Conservation (phyloP, 2,329 filamentous ascomycete species). For the Sclerotinia minor region DNA sequence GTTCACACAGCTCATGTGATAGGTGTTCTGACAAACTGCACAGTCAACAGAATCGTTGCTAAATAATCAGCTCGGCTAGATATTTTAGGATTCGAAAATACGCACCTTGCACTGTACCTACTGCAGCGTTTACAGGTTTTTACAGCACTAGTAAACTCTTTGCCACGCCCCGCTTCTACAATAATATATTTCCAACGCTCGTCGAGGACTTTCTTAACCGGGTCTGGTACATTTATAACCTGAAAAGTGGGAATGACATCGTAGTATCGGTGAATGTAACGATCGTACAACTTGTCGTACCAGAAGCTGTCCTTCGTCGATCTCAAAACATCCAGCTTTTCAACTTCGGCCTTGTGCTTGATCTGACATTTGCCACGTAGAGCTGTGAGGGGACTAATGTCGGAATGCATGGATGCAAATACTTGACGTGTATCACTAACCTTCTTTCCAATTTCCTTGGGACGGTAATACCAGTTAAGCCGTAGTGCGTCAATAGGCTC, state of each 20-base stretch:
- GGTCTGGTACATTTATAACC: constrained; percentile 94
- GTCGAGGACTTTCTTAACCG: constrained; percentile 93
- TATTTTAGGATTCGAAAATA: constrained; percentile 31
- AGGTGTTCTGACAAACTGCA: constrained; percentile 90
- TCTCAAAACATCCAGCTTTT: constrained; percentile 78
- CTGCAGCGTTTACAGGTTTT: constrained; percentile 94
- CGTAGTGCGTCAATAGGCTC: constrained; percentile 81
- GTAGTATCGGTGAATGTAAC: constrained; percentile 97
- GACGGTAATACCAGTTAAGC: constrained; percentile 98
- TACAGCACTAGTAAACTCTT: constrained; percentile 92
- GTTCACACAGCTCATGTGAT: constrained; percentile 97
- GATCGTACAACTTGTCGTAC: constrained; percentile 96
- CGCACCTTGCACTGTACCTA: constrained; percentile 87
- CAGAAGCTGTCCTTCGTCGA: constrained; percentile 87
- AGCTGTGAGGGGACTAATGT: constrained; percentile 88
- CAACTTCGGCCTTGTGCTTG: constrained; percentile 82
- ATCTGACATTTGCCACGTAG: constrained; percentile 93
- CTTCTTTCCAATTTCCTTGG: constrained; percentile 92
- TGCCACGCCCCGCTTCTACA: constrained; percentile 88
- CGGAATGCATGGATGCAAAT: constrained; percentile 98
- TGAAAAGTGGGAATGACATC: constrained; percentile 89
- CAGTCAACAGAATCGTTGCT: constrained; percentile 96
- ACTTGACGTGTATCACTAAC: constrained; percentile 87
- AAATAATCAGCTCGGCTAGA: constrained; percentile 21
- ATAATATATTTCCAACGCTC: constrained; percentile 96